Evolutionary conservation across 208 protist genomes (phyloP).

Genomic region (Crithidia expoeki): DNA sequence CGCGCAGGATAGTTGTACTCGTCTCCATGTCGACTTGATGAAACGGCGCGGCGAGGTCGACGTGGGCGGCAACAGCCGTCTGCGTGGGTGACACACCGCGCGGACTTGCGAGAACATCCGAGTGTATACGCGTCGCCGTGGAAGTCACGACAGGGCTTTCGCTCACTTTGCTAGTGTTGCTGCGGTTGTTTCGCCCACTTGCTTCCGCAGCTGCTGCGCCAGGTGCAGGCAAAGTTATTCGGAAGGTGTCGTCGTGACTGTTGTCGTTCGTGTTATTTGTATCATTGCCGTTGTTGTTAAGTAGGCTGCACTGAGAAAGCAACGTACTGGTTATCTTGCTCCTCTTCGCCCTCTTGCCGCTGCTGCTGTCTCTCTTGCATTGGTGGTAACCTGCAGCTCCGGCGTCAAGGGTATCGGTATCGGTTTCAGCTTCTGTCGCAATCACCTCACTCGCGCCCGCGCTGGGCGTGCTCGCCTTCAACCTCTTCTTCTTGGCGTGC

Average conservation of each 20-base stretch:
- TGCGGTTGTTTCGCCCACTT: background rate
- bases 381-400: background rate
- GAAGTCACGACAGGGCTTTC: no score
- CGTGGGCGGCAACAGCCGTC: conserved; percentile 24
- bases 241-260: no score
- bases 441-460: background rate
- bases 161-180: background rate
- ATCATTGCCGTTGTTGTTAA: background rate
- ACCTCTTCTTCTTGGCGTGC: conserved; percentile 1
- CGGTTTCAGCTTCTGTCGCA: background rate
- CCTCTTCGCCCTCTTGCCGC: background rate
- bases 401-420: background rate
- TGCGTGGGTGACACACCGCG: conserved; percentile 2
- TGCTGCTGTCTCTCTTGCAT: background rate
- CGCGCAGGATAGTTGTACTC: conserved; percentile 20
- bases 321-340: background rate
- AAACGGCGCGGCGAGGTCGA: conserved; percentile 36
- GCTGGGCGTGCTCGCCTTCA: background rate
- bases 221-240: background rate
- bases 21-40: conserved; percentile 36
- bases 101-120: background rate
- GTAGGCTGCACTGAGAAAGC: background rate
- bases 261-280: background rate
- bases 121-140: background rate
- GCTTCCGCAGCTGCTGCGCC: background rate